phyloP scores from a whole-genome alignment of 441 rosid species.

The Raphanus hybrid region DNA sequence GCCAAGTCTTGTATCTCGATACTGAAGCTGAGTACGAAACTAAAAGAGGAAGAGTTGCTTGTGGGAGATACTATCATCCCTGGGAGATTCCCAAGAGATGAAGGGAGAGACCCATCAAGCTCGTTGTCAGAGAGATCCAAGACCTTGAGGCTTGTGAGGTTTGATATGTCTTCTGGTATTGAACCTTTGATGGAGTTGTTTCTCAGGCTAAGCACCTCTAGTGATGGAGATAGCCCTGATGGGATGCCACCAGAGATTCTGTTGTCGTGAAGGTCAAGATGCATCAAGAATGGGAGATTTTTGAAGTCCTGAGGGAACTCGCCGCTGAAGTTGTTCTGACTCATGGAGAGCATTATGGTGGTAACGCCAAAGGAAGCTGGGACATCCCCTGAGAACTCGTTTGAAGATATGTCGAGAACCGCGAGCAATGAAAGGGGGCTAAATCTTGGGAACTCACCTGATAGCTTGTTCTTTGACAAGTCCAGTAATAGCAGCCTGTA shows the following conservation, averaged over 20 bases:
- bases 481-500: conserved; percentile 30
- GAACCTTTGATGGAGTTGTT: conserved; percentile 44
- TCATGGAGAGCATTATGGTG: conserved; percentile 26
- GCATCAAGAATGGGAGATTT: conserved; percentile 31
- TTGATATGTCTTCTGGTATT: conserved; percentile 41
- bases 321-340: conserved; percentile 42
- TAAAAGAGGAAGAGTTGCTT: neutral
- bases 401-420: conserved; percentile 46
- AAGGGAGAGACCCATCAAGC: conserved; percentile 42
- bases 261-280: conserved; percentile 55
- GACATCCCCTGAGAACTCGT: conserved; percentile 47
- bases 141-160: conserved; percentile 39
- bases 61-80: conserved; percentile 34
- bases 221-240: conserved; percentile 33
- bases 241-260: conserved; percentile 44
- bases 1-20: conserved; percentile 31
- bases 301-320: conserved; percentile 34
- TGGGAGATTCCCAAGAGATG: conserved; percentile 42
- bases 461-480: conserved; percentile 44
- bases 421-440: conserved; percentile 16
- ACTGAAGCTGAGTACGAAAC: neutral
- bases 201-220: conserved; percentile 47
- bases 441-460: conserved; percentile 47
- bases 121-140: conserved; percentile 48
- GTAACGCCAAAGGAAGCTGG: conserved; percentile 31